These are phyloP conservation scores for Ensete ventricosum DNA, from an alignment of 176 grass and related monocot genomes.

Conservation along the genomic window DNA sequence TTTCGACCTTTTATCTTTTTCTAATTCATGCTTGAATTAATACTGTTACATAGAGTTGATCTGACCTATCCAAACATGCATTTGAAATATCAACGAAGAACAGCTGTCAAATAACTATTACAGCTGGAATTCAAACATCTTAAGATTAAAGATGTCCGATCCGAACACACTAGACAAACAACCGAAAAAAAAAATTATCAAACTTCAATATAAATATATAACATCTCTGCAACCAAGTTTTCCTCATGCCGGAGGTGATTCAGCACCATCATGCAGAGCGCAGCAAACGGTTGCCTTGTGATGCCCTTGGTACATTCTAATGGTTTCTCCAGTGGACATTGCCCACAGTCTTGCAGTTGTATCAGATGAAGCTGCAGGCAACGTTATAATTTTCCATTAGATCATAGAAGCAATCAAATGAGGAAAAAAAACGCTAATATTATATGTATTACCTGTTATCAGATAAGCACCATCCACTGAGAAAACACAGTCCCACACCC, in stretches of 20 bases:
- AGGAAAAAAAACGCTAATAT: background rate
- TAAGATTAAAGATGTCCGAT: too few species aligned
- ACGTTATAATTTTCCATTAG: background rate
- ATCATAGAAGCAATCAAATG: background rate
- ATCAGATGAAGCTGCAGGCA: constrained; percentile 73
- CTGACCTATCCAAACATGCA: too few species aligned
- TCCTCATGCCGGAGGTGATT: constrained; percentile 31
- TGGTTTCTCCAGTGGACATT: constrained; percentile 63
- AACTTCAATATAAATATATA: background rate
- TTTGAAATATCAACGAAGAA: too few species aligned
- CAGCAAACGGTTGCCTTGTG: constrained; percentile 75
- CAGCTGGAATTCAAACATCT: too few species aligned
- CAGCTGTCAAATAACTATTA: too few species aligned
- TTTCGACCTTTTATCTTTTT: too few species aligned
- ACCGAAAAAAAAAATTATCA: background rate
- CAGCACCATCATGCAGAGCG: constrained; percentile 71
- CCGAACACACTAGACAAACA: too few species aligned
- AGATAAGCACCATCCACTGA: constrained; percentile 81
- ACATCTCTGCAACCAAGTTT: too few species aligned
- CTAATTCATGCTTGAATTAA: too few species aligned
- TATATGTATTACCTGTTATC: constrained; percentile 51
- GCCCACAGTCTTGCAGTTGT: constrained; percentile 65
- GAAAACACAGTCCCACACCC: constrained; percentile 98
- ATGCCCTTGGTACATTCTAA: constrained; percentile 84
- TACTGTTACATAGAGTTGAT: too few species aligned